Conservation (phyloP, 192 early-diverging fungal species). For the Umbelopsis sp. region DNA sequence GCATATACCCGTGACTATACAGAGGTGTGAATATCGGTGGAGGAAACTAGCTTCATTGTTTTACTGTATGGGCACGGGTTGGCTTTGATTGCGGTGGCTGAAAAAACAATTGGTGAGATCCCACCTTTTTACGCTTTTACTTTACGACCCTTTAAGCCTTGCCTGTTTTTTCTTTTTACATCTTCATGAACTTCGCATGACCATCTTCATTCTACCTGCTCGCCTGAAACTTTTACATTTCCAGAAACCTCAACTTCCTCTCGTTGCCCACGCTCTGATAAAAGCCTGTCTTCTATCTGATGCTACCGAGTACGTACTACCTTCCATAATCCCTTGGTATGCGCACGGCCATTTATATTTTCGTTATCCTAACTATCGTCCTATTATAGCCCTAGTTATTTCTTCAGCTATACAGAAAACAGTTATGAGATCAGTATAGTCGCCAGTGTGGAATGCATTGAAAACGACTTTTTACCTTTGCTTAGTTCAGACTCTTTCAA, state of each 20-base stretch:
- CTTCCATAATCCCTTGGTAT: not conserved
- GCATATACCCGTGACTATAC: not conserved
- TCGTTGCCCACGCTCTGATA: conserved; percentile 62
- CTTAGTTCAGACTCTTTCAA: conserved; percentile 31
- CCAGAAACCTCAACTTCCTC: conserved; percentile 51
- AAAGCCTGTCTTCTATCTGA: conserved; percentile 57
- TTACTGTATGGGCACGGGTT: not conserved
- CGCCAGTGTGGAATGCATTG: conserved; percentile 56
- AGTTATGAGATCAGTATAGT: conserved; percentile 68
- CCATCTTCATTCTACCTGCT: conserved; percentile 58
- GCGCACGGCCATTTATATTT: not conserved
- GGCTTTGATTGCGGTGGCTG: not conserved
- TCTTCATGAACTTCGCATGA: conserved; percentile 33
- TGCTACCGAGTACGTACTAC: conserved; percentile 20
- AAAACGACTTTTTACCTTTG: conserved; percentile 54
- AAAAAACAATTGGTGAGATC: not conserved
- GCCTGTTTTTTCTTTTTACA: not conserved
- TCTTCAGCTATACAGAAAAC: conserved; percentile 73
- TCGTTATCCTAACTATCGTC: not conserved
- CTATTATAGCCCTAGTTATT: conserved; percentile 40
- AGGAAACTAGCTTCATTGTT: not conserved
- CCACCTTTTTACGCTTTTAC: not conserved
- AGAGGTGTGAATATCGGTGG: not conserved
- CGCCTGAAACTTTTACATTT: conserved; percentile 64
- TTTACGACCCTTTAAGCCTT: not conserved